Conservation (phyloP, 2,329 filamentous ascomycete species). For the Aspergillus fumigatiaffinis region DNA sequence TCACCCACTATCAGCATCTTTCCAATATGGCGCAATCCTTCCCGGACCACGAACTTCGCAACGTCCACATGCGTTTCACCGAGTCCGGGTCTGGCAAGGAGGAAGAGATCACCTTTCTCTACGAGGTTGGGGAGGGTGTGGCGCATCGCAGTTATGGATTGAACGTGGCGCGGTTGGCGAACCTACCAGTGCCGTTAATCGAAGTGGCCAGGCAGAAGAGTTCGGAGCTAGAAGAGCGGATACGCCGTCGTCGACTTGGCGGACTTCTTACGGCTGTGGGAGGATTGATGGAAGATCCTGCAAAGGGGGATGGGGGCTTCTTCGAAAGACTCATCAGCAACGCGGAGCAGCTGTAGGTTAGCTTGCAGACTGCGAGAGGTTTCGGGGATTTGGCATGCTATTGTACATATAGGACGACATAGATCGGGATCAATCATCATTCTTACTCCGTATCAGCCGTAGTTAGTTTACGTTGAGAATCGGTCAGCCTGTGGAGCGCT, state of each 20-base stretch:
- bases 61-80: conserved; percentile 92
- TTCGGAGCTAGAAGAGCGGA: conserved; percentile 70
- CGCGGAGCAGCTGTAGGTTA: conserved; percentile 29
- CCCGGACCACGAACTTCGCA: conserved; percentile 62
- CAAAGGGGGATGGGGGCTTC: conserved; percentile 17
- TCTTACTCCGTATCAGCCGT: no score
- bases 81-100: conserved; percentile 52
- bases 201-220: conserved; percentile 79
- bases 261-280: conserved; percentile 29
- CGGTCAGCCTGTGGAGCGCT: neutral
- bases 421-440: neutral
- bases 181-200: conserved; percentile 71
- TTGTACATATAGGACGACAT: neutral
- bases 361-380: neutral
- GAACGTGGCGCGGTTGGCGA: conserved; percentile 85
- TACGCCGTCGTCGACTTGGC: conserved; percentile 59
- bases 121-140: conserved; percentile 85
- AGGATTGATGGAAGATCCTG: conserved; percentile 19
- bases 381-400: neutral
- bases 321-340: conserved; percentile 30
- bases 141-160: conserved; percentile 92
- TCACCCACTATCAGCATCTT: conserved; percentile 94
- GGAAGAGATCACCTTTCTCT: conserved; percentile 87
- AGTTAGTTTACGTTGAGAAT: no score
- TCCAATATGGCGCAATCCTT: conserved; percentile 69